A percentile compares a stretch with the other conserved stretches of the same genome.
Evolutionary conservation across 768 basidiomycete species (phyloP).

Genomic region (Lenzites betulinus): DNA sequence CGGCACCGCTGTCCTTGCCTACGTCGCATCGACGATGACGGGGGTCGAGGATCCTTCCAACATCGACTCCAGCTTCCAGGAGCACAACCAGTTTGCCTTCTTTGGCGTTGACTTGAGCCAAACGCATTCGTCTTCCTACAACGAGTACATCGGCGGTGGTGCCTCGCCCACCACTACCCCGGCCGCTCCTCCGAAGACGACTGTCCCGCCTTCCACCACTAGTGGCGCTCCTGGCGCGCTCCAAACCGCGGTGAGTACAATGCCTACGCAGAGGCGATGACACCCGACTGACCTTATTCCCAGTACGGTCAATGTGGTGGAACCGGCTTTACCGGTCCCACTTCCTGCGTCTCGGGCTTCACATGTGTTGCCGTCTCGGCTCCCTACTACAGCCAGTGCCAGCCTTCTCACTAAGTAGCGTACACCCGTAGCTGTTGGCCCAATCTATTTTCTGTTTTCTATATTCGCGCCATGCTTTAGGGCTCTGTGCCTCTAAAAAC

Average conservation of each 20-base stretch:
- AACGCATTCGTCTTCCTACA: conserved; percentile 28
- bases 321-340: conserved; percentile 24
- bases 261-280: neutral
- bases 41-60: conserved; percentile 27
- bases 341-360: conserved; percentile 23
- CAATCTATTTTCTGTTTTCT: neutral
- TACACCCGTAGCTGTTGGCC: neutral
- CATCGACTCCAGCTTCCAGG: conserved; percentile 31
- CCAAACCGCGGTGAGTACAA: conserved; percentile 23
- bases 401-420: conserved; percentile 6
- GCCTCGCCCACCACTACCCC: conserved; percentile 7
- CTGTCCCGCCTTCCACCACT: conserved; percentile 11
- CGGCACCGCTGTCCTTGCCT: conserved; percentile 29
- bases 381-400: conserved; percentile 33
- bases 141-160: conserved; percentile 21
- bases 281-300: neutral
- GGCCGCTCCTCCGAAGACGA: neutral
- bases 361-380: conserved; percentile 28
- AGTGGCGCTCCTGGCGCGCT: conserved; percentile 11
- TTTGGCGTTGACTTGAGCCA: conserved; percentile 29
- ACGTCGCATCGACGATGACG: conserved; percentile 28
- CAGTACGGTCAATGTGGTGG: conserved; percentile 31
- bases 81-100: conserved; percentile 34
- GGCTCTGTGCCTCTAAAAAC: too few species aligned
- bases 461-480: too few species aligned